Conservation (phyloP, 177 flowering plant genomes). For the Vitis hybrid region DNA sequence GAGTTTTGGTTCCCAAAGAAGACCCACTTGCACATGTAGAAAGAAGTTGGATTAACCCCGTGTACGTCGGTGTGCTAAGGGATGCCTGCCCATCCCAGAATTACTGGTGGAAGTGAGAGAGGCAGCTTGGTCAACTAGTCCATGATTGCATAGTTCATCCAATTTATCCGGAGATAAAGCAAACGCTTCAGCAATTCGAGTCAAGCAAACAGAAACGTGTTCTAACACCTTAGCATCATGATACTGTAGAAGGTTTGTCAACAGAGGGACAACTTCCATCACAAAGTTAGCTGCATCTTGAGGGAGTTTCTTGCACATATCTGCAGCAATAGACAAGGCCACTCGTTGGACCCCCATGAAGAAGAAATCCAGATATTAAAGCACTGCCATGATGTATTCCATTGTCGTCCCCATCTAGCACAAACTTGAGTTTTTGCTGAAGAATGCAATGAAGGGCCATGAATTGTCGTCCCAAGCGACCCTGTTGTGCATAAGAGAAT, state of each 20-base stretch:
- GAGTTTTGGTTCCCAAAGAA: constrained; percentile 73
- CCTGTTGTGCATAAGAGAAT: constrained; percentile 71
- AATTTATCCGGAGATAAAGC: constrained; percentile 86
- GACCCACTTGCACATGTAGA: constrained; percentile 98
- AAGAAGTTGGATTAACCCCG: constrained; percentile 92
- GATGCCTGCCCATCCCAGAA: constrained; percentile 97
- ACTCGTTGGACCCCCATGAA: constrained; percentile 24
- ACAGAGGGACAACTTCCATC: constrained; percentile 95
- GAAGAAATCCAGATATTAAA: no score
- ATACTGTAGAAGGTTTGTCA: constrained; percentile 93
- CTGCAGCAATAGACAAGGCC: constrained; percentile 93
- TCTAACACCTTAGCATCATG: constrained; percentile 97
- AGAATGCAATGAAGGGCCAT: constrained; percentile 14
- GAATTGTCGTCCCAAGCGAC: no score
- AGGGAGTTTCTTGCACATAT: constrained; percentile 99
- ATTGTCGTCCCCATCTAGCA: no score
- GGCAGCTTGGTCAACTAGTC: constrained; percentile 92
- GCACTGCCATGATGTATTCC: no score
- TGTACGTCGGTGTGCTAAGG: constrained; percentile 87
- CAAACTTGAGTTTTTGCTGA: no score
- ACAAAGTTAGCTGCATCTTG: constrained; percentile 98
- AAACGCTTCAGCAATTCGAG: constrained; percentile 96
- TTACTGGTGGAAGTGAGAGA: constrained; percentile 76
- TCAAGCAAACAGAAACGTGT: constrained; percentile 94
- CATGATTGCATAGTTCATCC: constrained; percentile 95